Evolutionary conservation across 345 rosid species (phyloP).

Genomic region (Camelina laxa): DNA sequence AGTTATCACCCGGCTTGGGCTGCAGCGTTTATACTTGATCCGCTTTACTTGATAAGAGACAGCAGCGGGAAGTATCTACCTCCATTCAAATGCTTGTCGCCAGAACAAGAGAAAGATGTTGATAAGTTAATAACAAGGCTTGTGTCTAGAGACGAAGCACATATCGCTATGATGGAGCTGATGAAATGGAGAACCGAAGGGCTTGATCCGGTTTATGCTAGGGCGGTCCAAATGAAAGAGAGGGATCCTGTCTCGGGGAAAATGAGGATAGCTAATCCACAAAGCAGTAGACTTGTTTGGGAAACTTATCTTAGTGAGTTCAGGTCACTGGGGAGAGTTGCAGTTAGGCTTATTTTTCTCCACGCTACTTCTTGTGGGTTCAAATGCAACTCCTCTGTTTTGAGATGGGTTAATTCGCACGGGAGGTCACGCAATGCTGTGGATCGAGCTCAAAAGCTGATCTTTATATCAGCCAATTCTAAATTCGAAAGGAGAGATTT

Average conservation of each 20-base stretch:
- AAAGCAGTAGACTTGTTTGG: conserved; percentile 98
- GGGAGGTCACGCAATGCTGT: conserved; percentile 67
- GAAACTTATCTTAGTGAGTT: conserved; percentile 96
- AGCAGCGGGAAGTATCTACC: conserved; percentile 87
- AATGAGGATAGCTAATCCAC: conserved; percentile 85
- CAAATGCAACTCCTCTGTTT: conserved; percentile 83
- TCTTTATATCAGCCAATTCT: conserved; percentile 88
- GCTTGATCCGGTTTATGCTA: conserved; percentile 95
- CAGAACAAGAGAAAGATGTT: conserved; percentile 95
- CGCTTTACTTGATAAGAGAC: conserved; percentile 84
- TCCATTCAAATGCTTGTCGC: conserved; percentile 79
- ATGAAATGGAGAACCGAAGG: conserved; percentile 99
- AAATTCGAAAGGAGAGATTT: conserved; percentile 84
- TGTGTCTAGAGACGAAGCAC: conserved; percentile 96
- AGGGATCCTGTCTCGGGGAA: conserved; percentile 86
- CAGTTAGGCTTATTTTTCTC: conserved; percentile 95
- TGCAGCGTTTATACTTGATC: conserved; percentile 91
- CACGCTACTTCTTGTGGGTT: conserved; percentile 90
- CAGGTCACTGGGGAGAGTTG: conserved; percentile 89
- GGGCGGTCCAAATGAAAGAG: conserved; percentile 98
- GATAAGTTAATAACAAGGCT: conserved; percentile 93
- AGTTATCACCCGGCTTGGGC: conserved; percentile 99
- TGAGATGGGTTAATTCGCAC: conserved; percentile 75
- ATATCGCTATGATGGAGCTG: conserved; percentile 93
- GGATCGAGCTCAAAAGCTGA: conserved; percentile 81